Conservation (phyloP, 257 asterid species). For the Penstemon newberryi region DNA sequence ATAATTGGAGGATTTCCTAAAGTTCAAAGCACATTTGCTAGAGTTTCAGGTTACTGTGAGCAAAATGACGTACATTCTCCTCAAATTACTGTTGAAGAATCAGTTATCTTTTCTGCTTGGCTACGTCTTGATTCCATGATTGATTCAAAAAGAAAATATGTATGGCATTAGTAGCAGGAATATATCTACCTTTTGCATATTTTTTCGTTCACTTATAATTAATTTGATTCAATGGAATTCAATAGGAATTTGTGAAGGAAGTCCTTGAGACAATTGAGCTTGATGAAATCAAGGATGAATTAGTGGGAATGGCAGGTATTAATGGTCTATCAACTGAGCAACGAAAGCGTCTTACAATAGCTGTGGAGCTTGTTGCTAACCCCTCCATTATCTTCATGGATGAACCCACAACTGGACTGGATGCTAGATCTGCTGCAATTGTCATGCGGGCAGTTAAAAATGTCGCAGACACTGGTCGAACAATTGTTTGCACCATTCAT, state of each 20-base stretch:
- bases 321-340: slow-evolving; percentile 28
- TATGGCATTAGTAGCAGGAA: background rate
- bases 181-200: background rate
- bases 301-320: slow-evolving; percentile 26
- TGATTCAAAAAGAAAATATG: slow-evolving; percentile 24
- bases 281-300: slow-evolving; percentile 14
- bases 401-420: slow-evolving; percentile 30
- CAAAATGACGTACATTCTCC: slow-evolving; percentile 25
- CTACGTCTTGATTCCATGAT: slow-evolving; percentile 18
- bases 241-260: slow-evolving; percentile 25
- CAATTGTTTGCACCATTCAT: slow-evolving; percentile 29
- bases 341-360: slow-evolving; percentile 27
- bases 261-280: slow-evolving; percentile 25
- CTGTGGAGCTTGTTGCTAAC: slow-evolving; percentile 29
- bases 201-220: background rate
- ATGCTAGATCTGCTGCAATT: slow-evolving; percentile 28
- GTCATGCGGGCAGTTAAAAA: slow-evolving; percentile 30
- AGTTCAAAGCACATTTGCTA: slow-evolving; percentile 27
- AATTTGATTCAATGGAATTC: background rate
- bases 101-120: slow-evolving; percentile 21
- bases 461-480: slow-evolving; percentile 24
- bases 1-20: slow-evolving; percentile 26
- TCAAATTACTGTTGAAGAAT: slow-evolving; percentile 19
- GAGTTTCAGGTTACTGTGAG: slow-evolving; percentile 26
- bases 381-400: slow-evolving; percentile 28